A percentile compares a stretch with the other conserved stretches of the same genome.
Conservation (phyloP, 2,329 filamentous ascomycete genomes). For the Xenosphaeropsis pyriputrescens region DNA sequence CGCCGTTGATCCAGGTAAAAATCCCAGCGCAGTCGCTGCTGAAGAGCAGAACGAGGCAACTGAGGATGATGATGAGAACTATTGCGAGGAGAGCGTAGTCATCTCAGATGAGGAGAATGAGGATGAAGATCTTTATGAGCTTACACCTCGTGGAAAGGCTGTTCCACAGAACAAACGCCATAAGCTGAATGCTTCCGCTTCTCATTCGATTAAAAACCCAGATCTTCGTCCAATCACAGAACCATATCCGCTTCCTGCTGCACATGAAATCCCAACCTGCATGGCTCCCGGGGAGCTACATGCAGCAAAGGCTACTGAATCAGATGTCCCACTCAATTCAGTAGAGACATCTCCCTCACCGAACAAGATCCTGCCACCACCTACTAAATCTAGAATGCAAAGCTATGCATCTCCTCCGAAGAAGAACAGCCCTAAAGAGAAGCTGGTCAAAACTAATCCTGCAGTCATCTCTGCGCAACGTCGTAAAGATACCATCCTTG, state of each 20-base stretch:
- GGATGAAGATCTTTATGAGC: not conserved
- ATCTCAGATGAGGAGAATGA: not conserved
- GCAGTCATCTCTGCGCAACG: constrained; percentile 1
- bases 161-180: not conserved
- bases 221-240: too few relatives aligned
- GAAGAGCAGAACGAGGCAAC: not conserved
- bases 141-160: constrained; percentile 1
- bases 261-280: too few relatives aligned
- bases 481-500: constrained; percentile 5
- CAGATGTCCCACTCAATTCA: too few relatives aligned
- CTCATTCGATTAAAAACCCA: too few relatives aligned
- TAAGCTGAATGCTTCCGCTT: not conserved
- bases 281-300: too few relatives aligned
- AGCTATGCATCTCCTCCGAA: not conserved
- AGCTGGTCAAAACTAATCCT: constrained; percentile 1
- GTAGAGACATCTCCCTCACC: too few relatives aligned
- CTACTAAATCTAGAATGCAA: not conserved
- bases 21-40: not conserved
- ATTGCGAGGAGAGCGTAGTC: not conserved
- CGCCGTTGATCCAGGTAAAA: not conserved
- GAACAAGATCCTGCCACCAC: too few relatives aligned
- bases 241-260: too few relatives aligned
- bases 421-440: not conserved
- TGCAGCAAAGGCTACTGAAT: too few relatives aligned
- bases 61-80: not conserved